Conservation (phyloP, 1,139 yeast species). For the Trichomonascaceae sp. region DNA sequence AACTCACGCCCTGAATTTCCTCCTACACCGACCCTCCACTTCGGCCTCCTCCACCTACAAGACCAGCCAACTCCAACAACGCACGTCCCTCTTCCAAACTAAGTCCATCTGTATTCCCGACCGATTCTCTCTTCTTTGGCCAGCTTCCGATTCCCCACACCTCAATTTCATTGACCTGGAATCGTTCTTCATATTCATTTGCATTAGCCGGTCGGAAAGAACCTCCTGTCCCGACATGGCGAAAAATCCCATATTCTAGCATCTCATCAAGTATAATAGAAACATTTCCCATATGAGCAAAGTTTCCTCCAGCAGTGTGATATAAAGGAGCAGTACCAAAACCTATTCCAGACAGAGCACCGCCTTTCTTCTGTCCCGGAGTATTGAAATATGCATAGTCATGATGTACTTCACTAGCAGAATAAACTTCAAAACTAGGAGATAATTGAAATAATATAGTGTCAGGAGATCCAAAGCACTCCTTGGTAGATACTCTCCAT, state of each 20-base stretch:
- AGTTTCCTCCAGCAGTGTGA: slow-evolving; percentile 8
- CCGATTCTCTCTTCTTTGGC: slow-evolving; percentile 71
- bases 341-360: slow-evolving; percentile 51
- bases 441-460: slow-evolving; percentile 50
- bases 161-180: slow-evolving; percentile 68
- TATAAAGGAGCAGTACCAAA: slow-evolving; percentile 51
- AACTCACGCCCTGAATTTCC: too few species aligned
- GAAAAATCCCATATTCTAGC: slow-evolving; percentile 72
- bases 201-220: slow-evolving; percentile 33
- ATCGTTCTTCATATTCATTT: slow-evolving; percentile 60
- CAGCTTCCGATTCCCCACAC: slow-evolving; percentile 89
- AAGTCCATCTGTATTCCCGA: slow-evolving; percentile 87
- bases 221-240: slow-evolving; percentile 58
- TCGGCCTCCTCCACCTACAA: slow-evolving; percentile 63
- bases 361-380: slow-evolving; percentile 29
- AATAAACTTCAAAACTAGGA: slow-evolving; percentile 59
- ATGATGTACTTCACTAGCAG: slow-evolving; percentile 29
- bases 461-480: slow-evolving; percentile 53
- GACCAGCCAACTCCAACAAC: slow-evolving; percentile 82
- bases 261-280: slow-evolving; percentile 73
- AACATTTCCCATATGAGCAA: slow-evolving; percentile 39
- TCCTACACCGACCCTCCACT: slow-evolving; percentile 56
- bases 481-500: slow-evolving; percentile 72
- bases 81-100: slow-evolving; percentile 79
- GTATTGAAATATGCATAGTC: slow-evolving; percentile 33